Evolutionary conservation across 768 basidiomycete genomes (phyloP), one percentile per base, ranked within the genome.

Genomic region (Stropharia rugosoannulata): DNA sequence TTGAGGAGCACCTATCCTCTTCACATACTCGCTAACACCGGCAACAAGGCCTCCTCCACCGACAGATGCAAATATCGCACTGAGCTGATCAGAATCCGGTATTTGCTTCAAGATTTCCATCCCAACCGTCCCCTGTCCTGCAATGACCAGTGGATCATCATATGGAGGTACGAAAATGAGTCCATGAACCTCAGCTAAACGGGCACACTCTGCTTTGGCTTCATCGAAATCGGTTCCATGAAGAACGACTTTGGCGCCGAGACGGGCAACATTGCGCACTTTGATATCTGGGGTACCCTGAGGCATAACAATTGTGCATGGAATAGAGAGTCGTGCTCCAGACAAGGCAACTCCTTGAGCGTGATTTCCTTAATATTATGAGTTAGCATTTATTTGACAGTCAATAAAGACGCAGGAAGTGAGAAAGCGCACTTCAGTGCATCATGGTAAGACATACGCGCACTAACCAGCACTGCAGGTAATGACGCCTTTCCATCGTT

Each of bases 281-380:
- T 99, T 99, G 81, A 99, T 99, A 39, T 89, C 81, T 1, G 97
- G 97, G 2, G 97, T 98, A 12, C 86, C 92, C 40, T 87, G 76
- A 1, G 97, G 97, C 97, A 99, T 98, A 59, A 99, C 93, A 65
- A 99, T 98, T n/a, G 95, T 98, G 60, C 94, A 97, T 3, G 97
- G 94, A 57, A 98, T 90, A 35, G 81, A 82, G 27, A 99, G 83
- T 54, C 86, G 84, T 44, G 85, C 73, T 10, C 96, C 93, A n/a
- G 97, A 95, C 46, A 98, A 81, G 2, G 97, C 97, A 48, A 99
- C 97, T 22, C 97, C 97, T 71, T 99, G 97, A 0, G 97, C 97
- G 70, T 99, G 97, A 66, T 99, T 99, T 25, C 97, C 97, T 98
- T 69, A 43, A 54, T 22, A 41, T 27, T 51, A 27, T n/a, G 41